Evolutionary conservation across 257 asterid genomes (phyloP), one percentile per base, ranked within the genome.

Genomic region (Striga asiatica): DNA sequence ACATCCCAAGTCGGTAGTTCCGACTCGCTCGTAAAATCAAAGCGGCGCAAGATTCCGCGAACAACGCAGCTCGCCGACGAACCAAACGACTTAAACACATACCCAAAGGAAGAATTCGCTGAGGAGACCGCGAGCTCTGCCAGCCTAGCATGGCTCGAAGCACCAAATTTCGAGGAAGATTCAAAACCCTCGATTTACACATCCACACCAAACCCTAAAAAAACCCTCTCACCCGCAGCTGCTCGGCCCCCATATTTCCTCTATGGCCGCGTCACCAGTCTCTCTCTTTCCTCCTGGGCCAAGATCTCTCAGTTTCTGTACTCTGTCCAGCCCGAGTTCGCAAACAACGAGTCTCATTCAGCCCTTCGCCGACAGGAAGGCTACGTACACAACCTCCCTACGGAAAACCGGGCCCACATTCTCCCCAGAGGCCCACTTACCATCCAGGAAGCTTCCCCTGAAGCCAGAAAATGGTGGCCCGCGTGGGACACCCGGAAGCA

Each of bases 401-500:
- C 62, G 12, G 84, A 73, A 62, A 76, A 71, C 25, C 72, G 97
- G 70, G 77, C 69, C 52, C 82, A 71, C 68, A 56, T 77, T 67
- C 57, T 39, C 20, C 97, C 97, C 0, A 82, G 70, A 61, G 78
- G 93, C 34, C 93, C 97, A 21, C 67, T 65, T 82, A 82, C 81
- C 4, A 74, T 91, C 37, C 71, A 76, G 52, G 94, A 81, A 73
- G 89, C 81, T 32, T 35, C 81, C 55, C 96, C 96, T 1, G 68
- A 45, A 7, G 23, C 78, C 2, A 71, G 35, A 45, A 81, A 71
- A 66, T 87, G 85, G 85, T 83, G 95, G 98, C 98, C 97, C 2
- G 70, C 76, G 0, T 91, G 98, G 98, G 98, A 91, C 60, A 68
- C 76, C 6, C 78, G 98, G 74, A 74, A 74, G 74, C 85, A 82